Evolutionary conservation across 1,139 yeast genomes (phyloP), one percentile per base, ranked within the genome.

Genomic region (Candida sanyaensis): DNA sequence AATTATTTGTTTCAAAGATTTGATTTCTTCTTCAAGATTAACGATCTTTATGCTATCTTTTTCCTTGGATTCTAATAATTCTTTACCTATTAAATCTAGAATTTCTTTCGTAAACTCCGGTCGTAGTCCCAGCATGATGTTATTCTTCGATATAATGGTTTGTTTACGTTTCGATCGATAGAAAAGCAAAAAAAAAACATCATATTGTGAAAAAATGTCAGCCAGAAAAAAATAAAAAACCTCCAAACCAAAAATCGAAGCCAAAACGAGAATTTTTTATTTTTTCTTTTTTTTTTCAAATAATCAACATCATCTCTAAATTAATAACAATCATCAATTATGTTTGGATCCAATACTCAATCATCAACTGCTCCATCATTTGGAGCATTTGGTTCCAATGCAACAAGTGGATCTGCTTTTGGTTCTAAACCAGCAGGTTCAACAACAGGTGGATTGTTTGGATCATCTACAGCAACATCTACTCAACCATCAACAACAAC

Each of bases 331-430:
- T 13, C 31, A 32, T 43, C 41, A 33, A n/a, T 27, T 46, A 59
- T 59, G 63, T 58, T 59, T 50, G 62, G 62, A 46, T 45, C 56
- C 12, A 12, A 31, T 9, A 43, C 55, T 12, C 51, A 57, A 43
- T 41, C 54, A 41, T 30, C 51, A 13, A 33, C 56, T 13, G 38
- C 56, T 26, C 46, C 62, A 23, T 45, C 55, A 12, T 55, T 56
- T 45, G 62, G 61, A 6, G 60, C 58, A 26, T 62, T 62, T 48
- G 66, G 66, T 10, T 37, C 50, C 10, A 34, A 54, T n/a, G 42
- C 42, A 37, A 42, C 49, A 10, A 40, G 42, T 52, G 23, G 41
- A 13, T 24, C 42, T 3, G 23, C 60, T 60, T 66, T 65, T 53
- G 71, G 65, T n/a, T 49, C 43, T 32, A 55, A 54, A 43, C 53